Evolutionary conservation across 768 basidiomycete genomes (phyloP).

Genomic region (Rhizopogon vesiculosus): DNA sequence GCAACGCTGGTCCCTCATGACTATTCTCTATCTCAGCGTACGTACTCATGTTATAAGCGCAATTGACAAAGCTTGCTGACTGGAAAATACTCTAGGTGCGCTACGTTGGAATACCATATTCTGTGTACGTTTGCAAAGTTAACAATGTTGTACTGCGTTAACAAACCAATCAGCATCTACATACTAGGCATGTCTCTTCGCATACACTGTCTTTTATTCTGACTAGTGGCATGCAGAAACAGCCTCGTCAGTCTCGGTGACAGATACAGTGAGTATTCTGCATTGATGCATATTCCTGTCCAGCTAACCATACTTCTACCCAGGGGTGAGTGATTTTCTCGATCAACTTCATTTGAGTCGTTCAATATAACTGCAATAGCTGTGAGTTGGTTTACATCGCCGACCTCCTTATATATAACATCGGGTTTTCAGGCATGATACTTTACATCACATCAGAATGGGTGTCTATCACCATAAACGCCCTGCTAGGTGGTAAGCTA

Average conservation of each 20-base stretch:
- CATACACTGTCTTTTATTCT: not conserved
- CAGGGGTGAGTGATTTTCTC: not conserved
- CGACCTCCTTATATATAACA: not conserved
- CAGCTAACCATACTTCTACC: not conserved
- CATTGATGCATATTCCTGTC: not conserved
- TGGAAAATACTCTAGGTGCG: not conserved
- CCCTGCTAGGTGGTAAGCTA: too few relatives aligned
- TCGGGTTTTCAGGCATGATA: conserved; percentile 26
- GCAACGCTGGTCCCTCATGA: not conserved
- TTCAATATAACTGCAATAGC: not conserved
- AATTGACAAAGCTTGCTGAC: not conserved
- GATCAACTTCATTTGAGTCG: not conserved
- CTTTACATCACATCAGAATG: too few relatives aligned
- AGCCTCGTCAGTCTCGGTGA: not conserved
- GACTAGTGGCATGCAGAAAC: not conserved
- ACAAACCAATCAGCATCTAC: not conserved
- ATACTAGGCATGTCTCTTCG: not conserved
- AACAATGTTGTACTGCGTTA: not conserved
- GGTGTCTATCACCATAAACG: too few relatives aligned
- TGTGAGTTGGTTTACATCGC: not conserved
- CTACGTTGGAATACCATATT: not conserved
- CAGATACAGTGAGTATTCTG: not conserved
- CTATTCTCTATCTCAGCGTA: not conserved
- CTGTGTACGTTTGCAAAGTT: not conserved
- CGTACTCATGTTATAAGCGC: not conserved